These are phyloP conservation scores for Aspergillus calidoustus DNA, from an alignment of 2,329 filamentous ascomycete species.

Conservation along the genomic window DNA sequence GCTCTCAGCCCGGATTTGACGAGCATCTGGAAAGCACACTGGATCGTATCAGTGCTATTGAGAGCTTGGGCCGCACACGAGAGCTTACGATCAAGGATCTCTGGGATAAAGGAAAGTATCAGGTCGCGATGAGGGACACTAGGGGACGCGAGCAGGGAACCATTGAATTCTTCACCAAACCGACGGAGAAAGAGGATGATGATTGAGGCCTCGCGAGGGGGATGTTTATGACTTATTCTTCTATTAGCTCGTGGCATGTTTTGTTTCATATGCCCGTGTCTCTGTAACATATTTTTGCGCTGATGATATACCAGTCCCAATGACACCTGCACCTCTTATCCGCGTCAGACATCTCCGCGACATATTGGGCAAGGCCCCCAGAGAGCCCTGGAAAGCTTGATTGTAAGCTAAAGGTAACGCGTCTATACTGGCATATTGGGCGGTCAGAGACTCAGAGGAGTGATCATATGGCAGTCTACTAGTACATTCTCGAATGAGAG, in stretches of 20 bases:
- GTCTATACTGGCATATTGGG: not conserved
- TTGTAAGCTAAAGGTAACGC: not conserved
- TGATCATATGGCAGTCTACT: too few relatives aligned
- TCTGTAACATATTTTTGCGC: not conserved
- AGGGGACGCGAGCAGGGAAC: constrained; percentile 53
- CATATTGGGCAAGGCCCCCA: not conserved
- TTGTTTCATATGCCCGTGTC: not conserved
- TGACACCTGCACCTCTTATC: not conserved
- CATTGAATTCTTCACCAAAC: constrained; percentile 53
- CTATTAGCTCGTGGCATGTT: not conserved
- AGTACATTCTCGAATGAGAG: too few relatives aligned
- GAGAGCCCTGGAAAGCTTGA: not conserved
- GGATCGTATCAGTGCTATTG: constrained; percentile 86
- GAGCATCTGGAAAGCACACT: constrained; percentile 81
- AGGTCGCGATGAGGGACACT: constrained; percentile 58
- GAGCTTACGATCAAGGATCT: constrained; percentile 96
- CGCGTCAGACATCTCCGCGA: too few relatives aligned
- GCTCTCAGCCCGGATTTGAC: constrained; percentile 74
- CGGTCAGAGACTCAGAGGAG: too few relatives aligned
- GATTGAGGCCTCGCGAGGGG: constrained; percentile 24
- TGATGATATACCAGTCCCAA: constrained; percentile 1
- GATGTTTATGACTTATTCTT: constrained; percentile 9
- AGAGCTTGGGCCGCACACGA: constrained; percentile 88
- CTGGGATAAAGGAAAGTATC: constrained; percentile 81
- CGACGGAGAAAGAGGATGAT: constrained; percentile 38